phyloP scores from a whole-genome alignment of 768 basidiomycete species.

The Hericium rajendrae region DNA sequence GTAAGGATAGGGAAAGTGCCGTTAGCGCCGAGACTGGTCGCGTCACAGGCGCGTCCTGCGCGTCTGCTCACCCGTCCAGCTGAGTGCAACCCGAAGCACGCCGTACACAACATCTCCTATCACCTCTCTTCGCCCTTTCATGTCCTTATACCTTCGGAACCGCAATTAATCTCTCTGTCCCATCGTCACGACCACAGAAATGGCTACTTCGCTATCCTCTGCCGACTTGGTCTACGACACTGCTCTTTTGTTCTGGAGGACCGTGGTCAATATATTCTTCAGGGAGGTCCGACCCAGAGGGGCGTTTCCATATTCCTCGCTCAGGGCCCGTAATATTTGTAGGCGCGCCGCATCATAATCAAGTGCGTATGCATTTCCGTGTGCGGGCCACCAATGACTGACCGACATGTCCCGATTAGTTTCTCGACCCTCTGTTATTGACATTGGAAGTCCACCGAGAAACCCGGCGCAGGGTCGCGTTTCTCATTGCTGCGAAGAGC shows the following conservation, averaged over 20 bases:
- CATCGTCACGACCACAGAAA: neutral
- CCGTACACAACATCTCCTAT: neutral
- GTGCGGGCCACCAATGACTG: neutral
- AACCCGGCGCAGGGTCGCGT: constrained; percentile 69
- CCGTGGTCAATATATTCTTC: constrained; percentile 87
- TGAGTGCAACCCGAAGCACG: too few species aligned
- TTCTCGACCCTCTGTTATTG: constrained; percentile 82
- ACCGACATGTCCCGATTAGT: constrained; percentile 39
- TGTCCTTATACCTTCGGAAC: neutral
- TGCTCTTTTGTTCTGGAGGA: constrained; percentile 74
- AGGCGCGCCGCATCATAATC: constrained; percentile 87
- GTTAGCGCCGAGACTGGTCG: too few species aligned
- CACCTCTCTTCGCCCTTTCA: neutral
- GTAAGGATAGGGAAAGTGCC: too few species aligned
- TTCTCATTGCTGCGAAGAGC: constrained; percentile 84
- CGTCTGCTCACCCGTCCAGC: too few species aligned
- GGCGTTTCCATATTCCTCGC: constrained; percentile 84
- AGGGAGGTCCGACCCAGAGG: constrained; percentile 89
- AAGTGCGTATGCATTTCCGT: constrained; percentile 35
- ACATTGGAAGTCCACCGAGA: constrained; percentile 78
- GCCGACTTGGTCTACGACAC: constrained; percentile 45
- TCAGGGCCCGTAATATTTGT: constrained; percentile 91
- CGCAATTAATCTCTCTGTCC: neutral
- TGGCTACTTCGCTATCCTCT: neutral
- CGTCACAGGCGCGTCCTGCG: too few species aligned